Evolutionary conservation across 305 asterid species (phyloP), one percentile per base, ranked within the genome.

Genomic region (Fraxinus latifolia): DNA sequence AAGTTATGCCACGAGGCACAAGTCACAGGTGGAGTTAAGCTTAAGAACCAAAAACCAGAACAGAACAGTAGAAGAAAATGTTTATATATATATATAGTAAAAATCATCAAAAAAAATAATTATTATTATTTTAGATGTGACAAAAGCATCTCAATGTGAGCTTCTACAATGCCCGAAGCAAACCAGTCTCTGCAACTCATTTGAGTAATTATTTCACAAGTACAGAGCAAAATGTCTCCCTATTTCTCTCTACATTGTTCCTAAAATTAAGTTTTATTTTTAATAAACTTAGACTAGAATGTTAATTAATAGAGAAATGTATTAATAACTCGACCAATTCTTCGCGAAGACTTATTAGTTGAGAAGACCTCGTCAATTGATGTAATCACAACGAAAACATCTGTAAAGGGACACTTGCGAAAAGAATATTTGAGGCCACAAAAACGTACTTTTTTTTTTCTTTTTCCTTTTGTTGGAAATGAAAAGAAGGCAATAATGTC

Each of bases 401-500:
- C 21, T 4, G 23, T n/a, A 50, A 0, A 50, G 23, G 62, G 62
- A 15, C 23, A n/a, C 23, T 0, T 15, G 1, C 12, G 83, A 23
- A n/a, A 32, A 7, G 1, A 78, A 21, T 7, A 37, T 3, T 12
- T 17, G 42, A 33, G 80, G 60, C 84, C 82, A 82, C 77, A 11
- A 68, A 25, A 68, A 68, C 17, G 23, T 0, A 70, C 77, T 29
- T 72, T 53, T 50, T 47, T 36, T 36, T 36, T 36, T 5, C 37
- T 33, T 33, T 33, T 34, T 1, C 1, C n/a, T 65, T 39, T 58
- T 50, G 1, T 53, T 53, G 78, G 31, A 55, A 77, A 21, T 33
- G 60, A 31, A 84, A 58, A 73, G 77, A 4, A 3, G 71, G 73
- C 73, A 78, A 62, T 47, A 17, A 55, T 50, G 85, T 87, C 90